Evolutionary conservation across 116 monocot genomes (phyloP), one percentile per base, ranked within the genome.

Genomic region (Dioscorea cayenensis): DNA sequence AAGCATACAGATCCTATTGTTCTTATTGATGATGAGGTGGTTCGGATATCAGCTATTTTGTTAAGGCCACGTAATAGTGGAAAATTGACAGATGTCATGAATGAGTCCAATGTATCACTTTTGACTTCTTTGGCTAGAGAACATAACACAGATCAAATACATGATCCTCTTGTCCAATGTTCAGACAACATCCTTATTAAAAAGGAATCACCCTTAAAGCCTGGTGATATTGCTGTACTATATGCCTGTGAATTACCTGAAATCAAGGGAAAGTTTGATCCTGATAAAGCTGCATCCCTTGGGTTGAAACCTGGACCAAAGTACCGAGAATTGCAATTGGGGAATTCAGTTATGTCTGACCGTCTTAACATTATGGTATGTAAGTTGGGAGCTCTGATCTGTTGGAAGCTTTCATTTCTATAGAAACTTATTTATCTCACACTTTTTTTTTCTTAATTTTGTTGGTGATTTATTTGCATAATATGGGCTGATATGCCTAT

Each of bases 261-360:
- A 79, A 89, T 94, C 60, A 83, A 78, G 68, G 99, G 99, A 64
- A 99, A 99, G 52, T 99, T 99, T 85, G 99, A 99, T 70, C 91
- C 89, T 48, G 74, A 72, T 63, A 99, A 99, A 84, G 99, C 99
- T 77, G 73, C 70, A 52, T 65, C 89, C 14, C 82, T 89, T 73
- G 99, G 94, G 28, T 78, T 99, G 63, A 91, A 70, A 79, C 94
- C 91, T 67, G 99, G 99, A 32, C 94, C 94, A 43, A 99, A 99
- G 72, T 99, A 94, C 69, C 89, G 99, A 20, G 86, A 99, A 69
- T 66, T 99, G 61, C 99, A 99, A 82, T 86, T 99, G 71, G 99
- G 99, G 55, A 91, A 90, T n/a, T 94, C 94, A n/a, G 99, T 99
- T 49, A 80, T 75, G 80, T 94, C 99, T 72, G 99, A 99, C 82